These are phyloP conservation scores for Fusarium ramigenum DNA, from an alignment of 2,329 filamentous ascomycete species.

Conservation along the genomic window DNA sequence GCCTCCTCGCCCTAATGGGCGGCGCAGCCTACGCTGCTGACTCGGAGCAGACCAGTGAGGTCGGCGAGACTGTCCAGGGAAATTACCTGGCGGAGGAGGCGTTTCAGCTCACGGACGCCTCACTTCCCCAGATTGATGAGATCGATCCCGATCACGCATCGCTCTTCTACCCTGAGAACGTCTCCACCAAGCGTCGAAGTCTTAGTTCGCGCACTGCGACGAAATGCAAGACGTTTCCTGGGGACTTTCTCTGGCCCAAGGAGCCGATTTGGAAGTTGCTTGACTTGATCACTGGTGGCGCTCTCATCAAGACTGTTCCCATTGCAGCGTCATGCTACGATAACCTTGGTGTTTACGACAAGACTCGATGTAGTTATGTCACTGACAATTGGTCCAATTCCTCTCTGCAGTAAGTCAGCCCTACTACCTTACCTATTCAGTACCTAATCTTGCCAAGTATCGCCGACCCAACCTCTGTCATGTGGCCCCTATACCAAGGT, in stretches of 20 bases:
- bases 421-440: rapidly evolving
- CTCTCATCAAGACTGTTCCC: conserved; percentile 47
- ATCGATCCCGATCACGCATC: conserved; percentile 15
- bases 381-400: conserved; percentile 43
- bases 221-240: conserved; percentile 48
- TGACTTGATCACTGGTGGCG: conserved; percentile 46
- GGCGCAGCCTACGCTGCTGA: conserved; percentile 20
- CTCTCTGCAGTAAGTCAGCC: conserved; percentile 28
- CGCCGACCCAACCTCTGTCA: conserved; percentile 52
- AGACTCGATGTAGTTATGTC: conserved; percentile 41
- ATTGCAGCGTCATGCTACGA: conserved; percentile 47
- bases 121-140: conserved; percentile 19
- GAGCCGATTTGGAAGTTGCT: conserved; percentile 46
- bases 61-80: conserved; percentile 19
- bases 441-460: conserved; percentile 35
- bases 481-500: conserved; percentile 53
- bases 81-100: conserved; percentile 30
- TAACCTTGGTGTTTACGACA: conserved; percentile 39
- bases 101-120: conserved; percentile 26
- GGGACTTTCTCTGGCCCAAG: conserved; percentile 46
- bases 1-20: conserved; percentile 7
- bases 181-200: neutral
- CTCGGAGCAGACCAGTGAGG: neutral
- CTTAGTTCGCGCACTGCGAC: neutral
- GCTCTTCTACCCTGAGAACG: conserved; percentile 14